These are phyloP conservation scores for Coemansia javaensis DNA, from an alignment of 192 early-diverging fungal genomes.

Conservation along the genomic window DNA sequence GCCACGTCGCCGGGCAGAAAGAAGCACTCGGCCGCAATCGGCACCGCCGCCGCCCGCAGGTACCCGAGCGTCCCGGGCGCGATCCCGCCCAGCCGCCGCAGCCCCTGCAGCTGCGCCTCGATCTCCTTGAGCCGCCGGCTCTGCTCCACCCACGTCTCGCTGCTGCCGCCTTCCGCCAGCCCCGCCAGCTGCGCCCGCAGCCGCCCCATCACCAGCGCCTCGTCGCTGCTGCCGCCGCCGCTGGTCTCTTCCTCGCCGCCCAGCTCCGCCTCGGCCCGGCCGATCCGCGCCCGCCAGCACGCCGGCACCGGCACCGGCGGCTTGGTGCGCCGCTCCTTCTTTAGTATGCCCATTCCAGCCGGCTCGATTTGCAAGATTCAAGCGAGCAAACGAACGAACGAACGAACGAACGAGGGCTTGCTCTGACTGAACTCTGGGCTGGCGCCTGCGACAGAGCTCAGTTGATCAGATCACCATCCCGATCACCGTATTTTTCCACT, in stretches of 20 bases:
- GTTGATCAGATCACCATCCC: no score
- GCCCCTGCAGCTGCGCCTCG: constrained; percentile 5
- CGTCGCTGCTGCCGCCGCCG: neutral
- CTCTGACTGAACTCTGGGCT: no score
- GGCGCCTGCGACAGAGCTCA: no score
- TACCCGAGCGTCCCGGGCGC: constrained; percentile 14
- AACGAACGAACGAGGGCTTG: no score
- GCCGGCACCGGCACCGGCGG: constrained; percentile 37
- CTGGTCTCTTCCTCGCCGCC: neutral
- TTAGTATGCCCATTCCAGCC: constrained; percentile 28
- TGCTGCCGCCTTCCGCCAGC: constrained; percentile 3
- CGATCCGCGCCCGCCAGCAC: constrained; percentile 31
- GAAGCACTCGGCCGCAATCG: constrained; percentile 38
- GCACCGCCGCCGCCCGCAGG: constrained; percentile 30
- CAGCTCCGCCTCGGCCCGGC: neutral
- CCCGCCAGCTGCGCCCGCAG: constrained; percentile 1
- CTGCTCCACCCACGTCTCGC: constrained; percentile 38
- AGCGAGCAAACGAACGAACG: no score
- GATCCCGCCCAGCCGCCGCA: constrained; percentile 8
- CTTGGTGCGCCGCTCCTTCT: constrained; percentile 31
- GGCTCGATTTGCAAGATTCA: no score
- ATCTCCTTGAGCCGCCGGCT: constrained; percentile 25
- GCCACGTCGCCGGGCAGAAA: constrained; percentile 26
- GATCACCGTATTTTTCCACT: no score
- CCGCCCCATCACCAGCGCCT: constrained; percentile 11